Evolutionary conservation across 2,329 filamentous ascomycete genomes (phyloP).

Genomic region (Corynespora cassiicola): DNA sequence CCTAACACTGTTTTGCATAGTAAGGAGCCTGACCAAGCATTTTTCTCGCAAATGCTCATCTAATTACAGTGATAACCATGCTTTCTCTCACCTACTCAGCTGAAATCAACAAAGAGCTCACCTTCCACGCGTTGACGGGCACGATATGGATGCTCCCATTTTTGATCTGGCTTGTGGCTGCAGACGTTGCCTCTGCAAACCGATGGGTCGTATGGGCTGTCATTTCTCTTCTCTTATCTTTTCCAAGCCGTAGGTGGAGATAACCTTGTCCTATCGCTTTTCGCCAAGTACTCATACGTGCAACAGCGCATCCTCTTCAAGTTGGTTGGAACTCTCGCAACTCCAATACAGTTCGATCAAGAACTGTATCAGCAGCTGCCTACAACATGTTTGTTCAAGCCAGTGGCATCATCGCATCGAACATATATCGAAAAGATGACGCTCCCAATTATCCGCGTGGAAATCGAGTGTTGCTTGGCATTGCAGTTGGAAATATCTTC

Average conservation of each 20-base stretch:
- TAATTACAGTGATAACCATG: constrained; percentile 16
- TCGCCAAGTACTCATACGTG: constrained; percentile 6
- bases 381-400: constrained; percentile 41
- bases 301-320: constrained; percentile 55
- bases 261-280: constrained; percentile 53
- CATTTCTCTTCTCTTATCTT: constrained; percentile 50
- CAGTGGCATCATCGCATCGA: constrained; percentile 26
- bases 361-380: constrained; percentile 59
- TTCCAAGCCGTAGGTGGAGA: constrained; percentile 49
- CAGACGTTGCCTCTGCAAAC: constrained; percentile 46
- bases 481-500: constrained; percentile 36
- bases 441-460: constrained; percentile 25
- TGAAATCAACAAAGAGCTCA: constrained; percentile 22
- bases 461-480: constrained; percentile 32
- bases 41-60: neutral
- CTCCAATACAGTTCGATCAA: constrained; percentile 64
- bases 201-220: constrained; percentile 59
- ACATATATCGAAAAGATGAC: constrained; percentile 32
- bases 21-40: constrained; percentile 4
- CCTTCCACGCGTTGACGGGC: constrained; percentile 16
- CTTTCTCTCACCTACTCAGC: constrained; percentile 21
- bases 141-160: constrained; percentile 29
- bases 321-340: constrained; percentile 67
- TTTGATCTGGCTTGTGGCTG: constrained; percentile 18
- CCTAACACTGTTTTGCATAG: constrained; percentile 31